phyloP scores from a whole-genome alignment of 768 basidiomycete species.

The Saitozyma sp. region DNA sequence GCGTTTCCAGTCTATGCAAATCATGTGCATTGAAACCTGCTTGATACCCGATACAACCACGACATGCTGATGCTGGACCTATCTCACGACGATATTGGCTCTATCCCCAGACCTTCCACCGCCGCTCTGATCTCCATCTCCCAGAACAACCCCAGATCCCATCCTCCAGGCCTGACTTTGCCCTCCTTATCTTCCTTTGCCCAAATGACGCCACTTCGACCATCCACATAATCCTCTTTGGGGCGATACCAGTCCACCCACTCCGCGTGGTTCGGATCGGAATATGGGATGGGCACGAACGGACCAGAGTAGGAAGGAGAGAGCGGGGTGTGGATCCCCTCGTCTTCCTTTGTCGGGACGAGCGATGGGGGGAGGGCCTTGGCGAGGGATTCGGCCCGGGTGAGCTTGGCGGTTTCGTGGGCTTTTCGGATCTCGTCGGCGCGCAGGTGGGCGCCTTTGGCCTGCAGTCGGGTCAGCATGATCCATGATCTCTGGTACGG shows the following conservation, averaged over 20 bases:
- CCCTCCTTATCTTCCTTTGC: constrained; percentile 42
- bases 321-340: constrained; percentile 22
- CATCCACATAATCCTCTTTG: constrained; percentile 39
- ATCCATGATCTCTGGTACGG: too few species aligned
- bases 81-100: constrained; percentile 14
- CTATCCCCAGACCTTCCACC: constrained; percentile 39
- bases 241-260: constrained; percentile 19
- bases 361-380: constrained; percentile 20
- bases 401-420: constrained; percentile 20
- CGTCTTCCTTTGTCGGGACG: constrained; percentile 7
- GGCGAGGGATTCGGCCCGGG: constrained; percentile 24
- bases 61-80: neutral
- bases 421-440: constrained; percentile 23
- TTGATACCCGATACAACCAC: too few species aligned
- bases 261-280: constrained; percentile 17
- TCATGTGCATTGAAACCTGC: too few species aligned
- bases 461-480: constrained; percentile 3
- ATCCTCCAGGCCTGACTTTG: constrained; percentile 43
- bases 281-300: constrained; percentile 46
- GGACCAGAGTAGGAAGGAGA: constrained; percentile 42
- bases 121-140: constrained; percentile 41
- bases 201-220: constrained; percentile 27
- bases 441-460: constrained; percentile 11
- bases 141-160: constrained; percentile 41
- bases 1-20: too few species aligned